phyloP scores from a whole-genome alignment of 257 asterid species.

The Capsicum baccatum region DNA sequence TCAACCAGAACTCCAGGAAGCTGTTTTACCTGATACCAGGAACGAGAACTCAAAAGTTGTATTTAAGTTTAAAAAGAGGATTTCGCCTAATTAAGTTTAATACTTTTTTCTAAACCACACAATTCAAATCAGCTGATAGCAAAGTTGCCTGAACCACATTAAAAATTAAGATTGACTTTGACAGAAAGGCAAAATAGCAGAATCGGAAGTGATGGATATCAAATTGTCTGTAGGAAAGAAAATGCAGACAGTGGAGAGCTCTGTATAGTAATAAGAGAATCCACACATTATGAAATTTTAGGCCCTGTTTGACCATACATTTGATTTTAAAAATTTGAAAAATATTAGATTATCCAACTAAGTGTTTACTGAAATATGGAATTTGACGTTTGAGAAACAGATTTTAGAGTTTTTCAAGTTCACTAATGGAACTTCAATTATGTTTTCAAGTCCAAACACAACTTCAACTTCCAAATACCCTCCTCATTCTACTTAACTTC shows the following conservation, averaged over 20 bases:
- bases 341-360: not conserved
- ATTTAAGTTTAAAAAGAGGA: not conserved
- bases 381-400: not conserved
- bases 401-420: not conserved
- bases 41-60: constrained; percentile 15
- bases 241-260: constrained; percentile 11
- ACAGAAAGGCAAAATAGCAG: not conserved
- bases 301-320: not conserved
- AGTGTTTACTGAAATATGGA: not conserved
- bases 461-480: not conserved
- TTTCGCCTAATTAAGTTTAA: not conserved
- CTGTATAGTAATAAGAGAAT: not conserved
- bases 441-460: not conserved
- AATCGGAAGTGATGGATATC: not conserved
- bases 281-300: not conserved
- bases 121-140: not conserved
- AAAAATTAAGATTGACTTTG: not conserved
- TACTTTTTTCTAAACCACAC: not conserved
- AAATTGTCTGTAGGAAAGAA: not conserved
- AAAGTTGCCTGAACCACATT: not conserved
- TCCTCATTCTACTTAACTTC: not conserved
- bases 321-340: not conserved
- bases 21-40: constrained; percentile 55
- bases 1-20: constrained; percentile 57
- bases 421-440: not conserved